These are phyloP conservation scores for Gracilaria gracilis DNA, from an alignment of 23 red algal species.

Conservation along the genomic window DNA sequence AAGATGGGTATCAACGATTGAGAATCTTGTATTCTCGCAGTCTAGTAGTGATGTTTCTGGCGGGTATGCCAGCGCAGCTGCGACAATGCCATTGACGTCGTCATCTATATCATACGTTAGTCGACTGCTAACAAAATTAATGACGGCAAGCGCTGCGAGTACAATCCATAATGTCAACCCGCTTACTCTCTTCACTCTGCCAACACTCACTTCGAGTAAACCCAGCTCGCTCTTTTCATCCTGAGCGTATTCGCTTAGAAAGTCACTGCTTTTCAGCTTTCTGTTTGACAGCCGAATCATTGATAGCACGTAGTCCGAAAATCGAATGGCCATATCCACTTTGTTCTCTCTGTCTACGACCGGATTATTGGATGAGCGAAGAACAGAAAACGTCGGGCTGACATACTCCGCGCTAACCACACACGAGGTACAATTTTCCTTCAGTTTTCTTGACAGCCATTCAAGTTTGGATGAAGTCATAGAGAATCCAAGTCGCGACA, in stretches of 20 bases:
- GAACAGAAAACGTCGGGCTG: background rate
- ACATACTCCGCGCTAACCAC: background rate
- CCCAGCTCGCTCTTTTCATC: background rate
- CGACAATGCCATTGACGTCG: background rate
- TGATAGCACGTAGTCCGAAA: background rate
- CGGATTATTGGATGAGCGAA: background rate
- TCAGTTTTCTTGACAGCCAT: background rate
- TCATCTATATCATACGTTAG: background rate
- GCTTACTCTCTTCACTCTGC: constrained; percentile 1
- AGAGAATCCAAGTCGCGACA: background rate
- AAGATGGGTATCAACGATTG: background rate
- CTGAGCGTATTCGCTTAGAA: background rate
- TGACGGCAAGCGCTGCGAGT: background rate
- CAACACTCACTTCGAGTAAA: background rate
- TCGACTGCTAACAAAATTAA: background rate
- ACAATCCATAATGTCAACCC: constrained; percentile 6
- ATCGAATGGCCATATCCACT: background rate
- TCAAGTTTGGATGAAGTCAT: background rate
- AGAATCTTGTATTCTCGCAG: background rate
- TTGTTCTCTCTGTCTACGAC: background rate
- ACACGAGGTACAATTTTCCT: background rate
- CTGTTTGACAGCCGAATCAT: background rate
- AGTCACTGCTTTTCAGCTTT: background rate
- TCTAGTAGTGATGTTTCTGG: background rate
- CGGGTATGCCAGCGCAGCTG: background rate